Base-by-base conservation (phyloP, 2,329 filamentous ascomycete species). In the Septoria petroselini region DNA sequence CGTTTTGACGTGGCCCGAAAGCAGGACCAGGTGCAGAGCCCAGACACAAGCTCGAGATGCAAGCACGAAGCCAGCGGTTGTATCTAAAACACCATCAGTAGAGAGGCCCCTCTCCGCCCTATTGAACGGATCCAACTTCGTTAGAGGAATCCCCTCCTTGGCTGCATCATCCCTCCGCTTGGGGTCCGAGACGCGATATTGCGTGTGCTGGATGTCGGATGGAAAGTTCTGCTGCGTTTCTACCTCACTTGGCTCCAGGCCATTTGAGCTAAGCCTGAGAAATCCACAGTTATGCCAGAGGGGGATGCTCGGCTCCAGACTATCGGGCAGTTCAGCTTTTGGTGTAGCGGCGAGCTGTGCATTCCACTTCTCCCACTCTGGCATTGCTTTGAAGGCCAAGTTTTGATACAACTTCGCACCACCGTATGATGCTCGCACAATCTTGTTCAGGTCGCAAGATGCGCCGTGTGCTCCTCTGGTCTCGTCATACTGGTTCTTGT, bases 331-430 rank as follows among this genome's bases (percentile, higher is more conserved):
- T 27, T 58, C 45, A 11, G 12, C 9, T 31, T 46, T 46, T 3
- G 34, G 30, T 4, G 46, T 50, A 5, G 31, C 15, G 9, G 50
- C 49, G 4, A 59, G 31, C 42, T 58, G 29, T 12, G 29, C 65
- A 5, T 69, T 63, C 39, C 65, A 65, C 40, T 63, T 59, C 39
- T 65, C 69, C 62, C 68, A 74, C 25, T 57, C 57, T 14, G 57
- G 47, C 55, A 62, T 60, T 7, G 61, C 59, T 23, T 55, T 53
- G 34, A 61, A 60, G 7, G 58, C 55, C 7, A 63, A 29, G 41
- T 57, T 51, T 43, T 59, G 58, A 27, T 62, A 63, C 18, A 60
- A 38, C 11, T 58, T 45, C 29, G 49, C 50, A 7, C 53, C 56
- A 31, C 57, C 57, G 35, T 63, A 63, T 1, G 54, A 55, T 7